phyloP scores from a whole-genome alignment of 768 basidiomycete genomes.

The Tricholoma terreum region DNA sequence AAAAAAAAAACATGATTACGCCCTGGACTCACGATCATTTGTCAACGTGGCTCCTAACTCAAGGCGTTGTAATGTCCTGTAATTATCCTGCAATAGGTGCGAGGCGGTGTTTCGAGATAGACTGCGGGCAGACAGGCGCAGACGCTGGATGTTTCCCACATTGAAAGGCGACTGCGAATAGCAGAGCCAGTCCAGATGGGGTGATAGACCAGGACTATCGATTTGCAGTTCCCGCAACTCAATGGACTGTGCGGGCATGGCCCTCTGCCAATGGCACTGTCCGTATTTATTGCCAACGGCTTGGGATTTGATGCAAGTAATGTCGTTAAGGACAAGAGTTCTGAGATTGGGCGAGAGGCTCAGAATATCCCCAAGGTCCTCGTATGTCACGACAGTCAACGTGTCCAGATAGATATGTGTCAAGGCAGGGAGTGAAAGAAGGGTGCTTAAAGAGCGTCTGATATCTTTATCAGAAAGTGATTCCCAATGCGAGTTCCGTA shows the following conservation, averaged over 20 bases:
- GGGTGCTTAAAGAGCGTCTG: not conserved
- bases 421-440: not conserved
- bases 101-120: not conserved
- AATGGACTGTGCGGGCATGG: not conserved
- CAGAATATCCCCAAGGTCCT: not conserved
- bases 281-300: not conserved
- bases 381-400: not conserved
- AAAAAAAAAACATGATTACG: not conserved
- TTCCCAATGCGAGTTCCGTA: not conserved
- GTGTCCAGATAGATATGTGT: not conserved
- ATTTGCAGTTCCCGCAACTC: not conserved
- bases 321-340: not conserved
- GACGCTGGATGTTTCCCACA: not conserved
- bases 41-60: not conserved
- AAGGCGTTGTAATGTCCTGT: not conserved
- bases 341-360: not conserved
- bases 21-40: not conserved
- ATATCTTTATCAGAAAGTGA: not conserved
- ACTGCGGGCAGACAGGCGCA: not conserved
- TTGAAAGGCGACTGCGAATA: conserved; percentile 1
- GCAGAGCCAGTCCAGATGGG: not conserved
- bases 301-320: not conserved
- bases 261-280: not conserved
- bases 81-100: not conserved
- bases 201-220: not conserved